These are phyloP conservation scores for Prunus campanulata DNA, from an alignment of 306 rosid genomes.

Conservation along the genomic window DNA sequence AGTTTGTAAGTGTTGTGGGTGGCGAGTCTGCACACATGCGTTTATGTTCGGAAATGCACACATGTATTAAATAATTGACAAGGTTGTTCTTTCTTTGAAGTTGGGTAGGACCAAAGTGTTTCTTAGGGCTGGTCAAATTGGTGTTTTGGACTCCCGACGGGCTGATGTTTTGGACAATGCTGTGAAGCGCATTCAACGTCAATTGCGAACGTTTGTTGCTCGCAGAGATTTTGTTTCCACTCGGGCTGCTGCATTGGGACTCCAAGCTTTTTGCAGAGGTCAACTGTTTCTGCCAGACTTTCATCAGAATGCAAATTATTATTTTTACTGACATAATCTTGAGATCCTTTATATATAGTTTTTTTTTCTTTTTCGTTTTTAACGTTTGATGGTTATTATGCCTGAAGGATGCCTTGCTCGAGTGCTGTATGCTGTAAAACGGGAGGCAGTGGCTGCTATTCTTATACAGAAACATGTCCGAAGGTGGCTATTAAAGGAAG, in stretches of 20 bases:
- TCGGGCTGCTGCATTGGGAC: constrained; percentile 57
- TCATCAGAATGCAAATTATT: neutral
- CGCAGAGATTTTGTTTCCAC: constrained; percentile 59
- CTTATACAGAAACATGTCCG: constrained; percentile 62
- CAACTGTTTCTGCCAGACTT: constrained; percentile 7
- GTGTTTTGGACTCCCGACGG: constrained; percentile 77
- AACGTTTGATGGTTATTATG: constrained; percentile 20
- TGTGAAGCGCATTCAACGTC: constrained; percentile 70
- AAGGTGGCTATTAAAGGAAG: constrained; percentile 48
- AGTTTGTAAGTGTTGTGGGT: neutral
- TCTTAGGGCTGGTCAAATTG: constrained; percentile 98
- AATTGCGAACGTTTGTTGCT: constrained; percentile 60
- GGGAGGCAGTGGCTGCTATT: constrained; percentile 67
- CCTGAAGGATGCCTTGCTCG: constrained; percentile 68
- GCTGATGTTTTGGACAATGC: constrained; percentile 89
- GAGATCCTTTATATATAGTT: neutral
- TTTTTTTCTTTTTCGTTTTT: neutral
- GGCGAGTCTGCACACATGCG: neutral
- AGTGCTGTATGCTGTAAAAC: constrained; percentile 55
- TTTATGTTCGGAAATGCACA: too few species aligned
- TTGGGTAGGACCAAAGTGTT: constrained; percentile 91
- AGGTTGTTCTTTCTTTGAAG: constrained; percentile 35
- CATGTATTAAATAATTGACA: neutral
- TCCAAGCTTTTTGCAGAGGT: constrained; percentile 93
- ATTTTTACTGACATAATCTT: neutral